These are phyloP conservation scores for Xylaria sp. DNA, from an alignment of 2,329 filamentous ascomycete genomes.

Conservation along the genomic window DNA sequence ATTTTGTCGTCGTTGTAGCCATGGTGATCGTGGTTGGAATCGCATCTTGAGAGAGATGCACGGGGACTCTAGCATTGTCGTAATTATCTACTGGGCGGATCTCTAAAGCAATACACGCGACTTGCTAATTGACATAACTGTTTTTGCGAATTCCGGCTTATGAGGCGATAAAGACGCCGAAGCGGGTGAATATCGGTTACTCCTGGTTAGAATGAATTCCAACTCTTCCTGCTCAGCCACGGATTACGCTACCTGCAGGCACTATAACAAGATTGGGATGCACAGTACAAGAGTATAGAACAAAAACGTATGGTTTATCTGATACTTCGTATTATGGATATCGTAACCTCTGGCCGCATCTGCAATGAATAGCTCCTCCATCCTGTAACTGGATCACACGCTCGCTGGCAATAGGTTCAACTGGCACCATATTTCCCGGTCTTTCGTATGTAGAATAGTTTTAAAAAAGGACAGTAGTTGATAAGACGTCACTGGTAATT, in stretches of 20 bases:
- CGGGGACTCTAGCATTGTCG: background rate
- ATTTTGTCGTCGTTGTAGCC: conserved; percentile 1
- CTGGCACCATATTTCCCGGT: no score
- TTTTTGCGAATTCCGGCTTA: conserved; percentile 5
- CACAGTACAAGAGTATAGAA: no score
- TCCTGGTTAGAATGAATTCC: conserved; percentile 18
- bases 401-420: no score
- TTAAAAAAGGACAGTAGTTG: background rate
- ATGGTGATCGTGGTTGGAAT: background rate
- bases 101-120: background rate
- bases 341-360: no score
- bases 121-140: background rate
- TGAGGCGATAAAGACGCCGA: conserved; percentile 8
- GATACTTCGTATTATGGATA: no score
- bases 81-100: conserved; percentile 5
- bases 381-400: no score
- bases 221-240: conserved; percentile 24
- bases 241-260: background rate
- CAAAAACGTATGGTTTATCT: no score
- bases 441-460: background rate
- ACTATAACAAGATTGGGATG: no score
- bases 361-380: no score
- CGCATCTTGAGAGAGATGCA: background rate
- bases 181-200: conserved; percentile 23
- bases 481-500: background rate